phyloP scores from a whole-genome alignment of 768 basidiomycete genomes.

The Fistulinella prunicolor region DNA sequence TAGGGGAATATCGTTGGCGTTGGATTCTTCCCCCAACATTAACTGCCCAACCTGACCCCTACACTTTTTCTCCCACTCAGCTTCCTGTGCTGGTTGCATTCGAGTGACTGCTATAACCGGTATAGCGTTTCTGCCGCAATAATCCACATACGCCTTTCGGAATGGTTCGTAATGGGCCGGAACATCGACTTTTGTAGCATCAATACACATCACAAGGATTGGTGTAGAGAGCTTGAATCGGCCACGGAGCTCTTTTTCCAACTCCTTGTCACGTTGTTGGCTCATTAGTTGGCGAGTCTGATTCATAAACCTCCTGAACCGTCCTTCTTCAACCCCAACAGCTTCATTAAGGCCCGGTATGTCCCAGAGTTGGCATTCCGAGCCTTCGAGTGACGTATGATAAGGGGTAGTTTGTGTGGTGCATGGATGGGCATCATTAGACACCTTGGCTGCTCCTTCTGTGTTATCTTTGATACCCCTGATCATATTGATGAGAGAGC shows the following conservation, averaged over 20 bases:
- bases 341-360: slow-evolving; percentile 30
- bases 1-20: slow-evolving; percentile 11
- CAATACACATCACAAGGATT: slow-evolving; percentile 27
- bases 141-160: slow-evolving; percentile 23
- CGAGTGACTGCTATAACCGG: slow-evolving; percentile 22
- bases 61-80: too few relatives aligned
- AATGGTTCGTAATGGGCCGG: slow-evolving; percentile 19
- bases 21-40: slow-evolving; percentile 4
- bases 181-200: slow-evolving; percentile 19
- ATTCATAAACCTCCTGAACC: slow-evolving; percentile 8
- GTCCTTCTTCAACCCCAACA: not conserved
- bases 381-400: not conserved
- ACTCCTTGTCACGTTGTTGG: slow-evolving; percentile 19
- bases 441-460: slow-evolving; percentile 11
- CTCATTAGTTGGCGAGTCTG: slow-evolving; percentile 10
- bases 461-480: slow-evolving; percentile 6
- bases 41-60: slow-evolving; percentile 8
- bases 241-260: slow-evolving; percentile 12
- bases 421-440: slow-evolving; percentile 17
- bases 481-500: too few relatives aligned
- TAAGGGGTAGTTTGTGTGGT: slow-evolving; percentile 13
- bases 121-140: slow-evolving; percentile 18
- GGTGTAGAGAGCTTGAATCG: slow-evolving; percentile 8
- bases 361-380: slow-evolving; percentile 23
- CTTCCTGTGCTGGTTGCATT: slow-evolving; percentile 12